phyloP scores from a whole-genome alignment of 1,284 basidiomycete species.

The Trichosporon sp. region DNA sequence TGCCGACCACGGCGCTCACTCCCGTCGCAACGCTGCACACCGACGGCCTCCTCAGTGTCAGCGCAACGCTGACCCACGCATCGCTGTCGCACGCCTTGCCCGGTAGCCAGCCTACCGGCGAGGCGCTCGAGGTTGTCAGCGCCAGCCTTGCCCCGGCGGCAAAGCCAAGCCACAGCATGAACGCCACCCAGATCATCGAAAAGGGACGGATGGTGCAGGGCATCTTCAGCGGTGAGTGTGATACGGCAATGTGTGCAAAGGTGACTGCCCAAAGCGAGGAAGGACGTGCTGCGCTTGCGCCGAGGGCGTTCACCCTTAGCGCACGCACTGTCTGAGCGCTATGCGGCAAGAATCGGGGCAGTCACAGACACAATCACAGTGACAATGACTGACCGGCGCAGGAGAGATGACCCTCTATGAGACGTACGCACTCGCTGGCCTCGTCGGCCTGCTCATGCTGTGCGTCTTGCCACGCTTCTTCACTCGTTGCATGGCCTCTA shows the following conservation, averaged over 20 bases:
- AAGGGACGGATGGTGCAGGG: background rate
- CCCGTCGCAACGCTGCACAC: background rate
- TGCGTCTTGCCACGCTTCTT: slow-evolving; percentile 40
- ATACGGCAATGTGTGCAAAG: background rate
- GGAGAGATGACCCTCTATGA: slow-evolving; percentile 14
- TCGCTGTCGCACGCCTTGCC: background rate
- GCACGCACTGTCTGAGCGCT: background rate
- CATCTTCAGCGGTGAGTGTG: background rate
- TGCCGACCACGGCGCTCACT: background rate
- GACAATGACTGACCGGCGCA: slow-evolving; percentile 15
- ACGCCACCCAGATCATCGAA: background rate
- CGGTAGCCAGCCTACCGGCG: background rate
- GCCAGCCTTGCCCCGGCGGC: background rate
- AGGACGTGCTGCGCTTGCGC: background rate
- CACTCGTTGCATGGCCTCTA: slow-evolving; percentile 38
- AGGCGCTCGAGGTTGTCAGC: background rate
- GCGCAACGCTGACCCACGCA: no score
- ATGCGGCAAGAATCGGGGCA: background rate
- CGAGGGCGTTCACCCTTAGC: background rate
- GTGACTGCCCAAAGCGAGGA: background rate
- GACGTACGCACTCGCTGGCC: slow-evolving; percentile 23
- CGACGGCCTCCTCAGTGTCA: background rate
- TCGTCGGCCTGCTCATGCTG: slow-evolving; percentile 33
- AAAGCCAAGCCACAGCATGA: background rate
- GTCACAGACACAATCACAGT: no score